Percentiles rank a stretch among this genome's conserved stretches.
phyloP scores from a whole-genome alignment of 2,329 filamentous ascomycete species.

The Venturia effusa region DNA sequence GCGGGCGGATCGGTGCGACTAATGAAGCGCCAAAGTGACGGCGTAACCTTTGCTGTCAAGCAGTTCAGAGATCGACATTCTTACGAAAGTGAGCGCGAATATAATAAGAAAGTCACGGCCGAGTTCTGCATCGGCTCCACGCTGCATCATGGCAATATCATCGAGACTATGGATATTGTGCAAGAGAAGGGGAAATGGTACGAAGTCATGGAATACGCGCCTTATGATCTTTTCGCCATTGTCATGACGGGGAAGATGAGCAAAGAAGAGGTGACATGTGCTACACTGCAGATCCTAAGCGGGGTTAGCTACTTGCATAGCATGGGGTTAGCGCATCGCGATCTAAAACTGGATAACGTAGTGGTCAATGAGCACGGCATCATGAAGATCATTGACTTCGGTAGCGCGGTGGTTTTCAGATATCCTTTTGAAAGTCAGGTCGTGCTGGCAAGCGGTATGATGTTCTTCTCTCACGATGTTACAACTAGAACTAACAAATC shows the following conservation, averaged over 20 bases:
- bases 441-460: constrained; percentile 68
- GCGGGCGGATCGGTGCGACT: constrained; percentile 89
- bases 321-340: constrained; percentile 88
- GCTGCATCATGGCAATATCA: constrained; percentile 93
- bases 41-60: constrained; percentile 92
- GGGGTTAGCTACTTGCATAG: constrained; percentile 91
- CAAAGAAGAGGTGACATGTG: constrained; percentile 79
- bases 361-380: constrained; percentile 94
- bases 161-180: constrained; percentile 93
- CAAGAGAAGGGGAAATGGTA: constrained; percentile 93
- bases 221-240: constrained; percentile 90
- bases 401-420: constrained; percentile 90
- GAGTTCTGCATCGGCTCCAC: constrained; percentile 98
- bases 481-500: not conserved
- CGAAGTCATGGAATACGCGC: constrained; percentile 98
- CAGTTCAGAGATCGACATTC: constrained; percentile 87
- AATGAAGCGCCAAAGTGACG: constrained; percentile 87
- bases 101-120: constrained; percentile 94
- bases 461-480: not conserved
- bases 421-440: constrained; percentile 93
- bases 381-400: constrained; percentile 99
- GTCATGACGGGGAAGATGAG: constrained; percentile 99
- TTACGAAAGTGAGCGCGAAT: constrained; percentile 90
- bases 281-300: constrained; percentile 87
- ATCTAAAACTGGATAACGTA: constrained; percentile 95